Percentiles rank a stretch among this genome's conserved stretches.
Evolutionary conservation across 441 rosid species (phyloP).

Genomic region (Arabidopsis lyrata): DNA sequence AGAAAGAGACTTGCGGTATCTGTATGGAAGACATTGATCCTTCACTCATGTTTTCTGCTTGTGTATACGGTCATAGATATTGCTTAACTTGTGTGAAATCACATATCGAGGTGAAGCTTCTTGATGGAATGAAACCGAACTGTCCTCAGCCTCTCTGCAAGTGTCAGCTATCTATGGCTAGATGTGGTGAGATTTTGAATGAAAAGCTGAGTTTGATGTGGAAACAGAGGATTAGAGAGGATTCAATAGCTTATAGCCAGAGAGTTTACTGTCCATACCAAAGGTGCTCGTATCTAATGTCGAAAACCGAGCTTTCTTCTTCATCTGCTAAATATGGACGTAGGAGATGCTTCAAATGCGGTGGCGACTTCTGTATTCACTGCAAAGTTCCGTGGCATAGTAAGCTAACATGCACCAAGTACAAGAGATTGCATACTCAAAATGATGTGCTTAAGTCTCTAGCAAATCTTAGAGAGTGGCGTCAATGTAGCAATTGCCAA

Average conservation of each 20-base stretch:
- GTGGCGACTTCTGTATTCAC: not conserved
- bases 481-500: not conserved
- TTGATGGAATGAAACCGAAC: not conserved
- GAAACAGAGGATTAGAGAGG: not conserved
- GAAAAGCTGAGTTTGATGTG: not conserved
- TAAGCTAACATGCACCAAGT: not conserved
- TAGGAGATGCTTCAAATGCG: not conserved
- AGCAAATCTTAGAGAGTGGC: not conserved
- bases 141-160: slow-evolving; percentile 14
- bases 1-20: not conserved
- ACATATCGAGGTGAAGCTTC: slow-evolving; percentile 26
- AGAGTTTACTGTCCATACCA: not conserved
- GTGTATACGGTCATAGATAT: not conserved
- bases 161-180: not conserved
- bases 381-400: not conserved
- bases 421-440: not conserved
- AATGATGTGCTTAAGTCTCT: not conserved
- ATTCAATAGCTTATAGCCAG: not conserved
- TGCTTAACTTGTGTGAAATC: slow-evolving; percentile 20
- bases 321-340: not conserved
- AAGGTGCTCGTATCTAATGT: not conserved
- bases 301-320: not conserved
- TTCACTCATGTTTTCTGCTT: slow-evolving; percentile 13
- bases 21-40: slow-evolving; percentile 20
- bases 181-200: not conserved